A percentile compares a stretch with the other conserved stretches of the same genome.
Evolutionary conservation across 2,329 filamentous ascomycete genomes (phyloP).

Genomic region (Botrytis elliptica): DNA sequence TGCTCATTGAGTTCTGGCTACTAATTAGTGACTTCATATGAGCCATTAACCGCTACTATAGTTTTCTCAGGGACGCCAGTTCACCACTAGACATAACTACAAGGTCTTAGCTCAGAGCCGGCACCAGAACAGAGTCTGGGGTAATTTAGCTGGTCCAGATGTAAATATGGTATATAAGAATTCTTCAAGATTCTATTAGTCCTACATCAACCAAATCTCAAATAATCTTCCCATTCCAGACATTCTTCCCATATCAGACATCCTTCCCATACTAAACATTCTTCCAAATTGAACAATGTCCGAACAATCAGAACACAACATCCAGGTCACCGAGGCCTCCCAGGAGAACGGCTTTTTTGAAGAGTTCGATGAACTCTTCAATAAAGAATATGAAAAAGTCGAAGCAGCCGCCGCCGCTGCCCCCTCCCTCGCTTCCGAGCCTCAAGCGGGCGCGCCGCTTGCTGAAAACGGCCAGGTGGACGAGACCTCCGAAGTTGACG

Average conservation of each 20-base stretch:
- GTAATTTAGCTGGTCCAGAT: not conserved
- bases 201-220: not conserved
- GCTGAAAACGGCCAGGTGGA: too few relatives aligned
- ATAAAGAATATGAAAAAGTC: not conserved
- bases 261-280: not conserved
- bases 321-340: accelerated
- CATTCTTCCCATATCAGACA: not conserved
- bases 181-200: not conserved
- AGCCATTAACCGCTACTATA: not conserved
- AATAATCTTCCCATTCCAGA: not conserved
- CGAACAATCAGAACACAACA: not conserved
- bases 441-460: too few relatives aligned
- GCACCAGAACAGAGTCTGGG: not conserved
- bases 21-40: not conserved
- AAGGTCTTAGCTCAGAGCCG: too few relatives aligned
- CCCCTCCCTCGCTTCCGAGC: too few relatives aligned
- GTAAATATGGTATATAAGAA: not conserved
- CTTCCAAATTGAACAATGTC: not conserved
- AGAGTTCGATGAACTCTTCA: accelerated
- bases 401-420: not conserved
- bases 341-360: not conserved
- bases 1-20: not conserved
- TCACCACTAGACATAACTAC: not conserved
- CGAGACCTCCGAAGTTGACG: too few relatives aligned
- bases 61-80: not conserved